A percentile compares a stretch with the other conserved stretches of the same genome.
Conservation (phyloP, 129 eudicot genomes). For the Artemisia tridentata region DNA sequence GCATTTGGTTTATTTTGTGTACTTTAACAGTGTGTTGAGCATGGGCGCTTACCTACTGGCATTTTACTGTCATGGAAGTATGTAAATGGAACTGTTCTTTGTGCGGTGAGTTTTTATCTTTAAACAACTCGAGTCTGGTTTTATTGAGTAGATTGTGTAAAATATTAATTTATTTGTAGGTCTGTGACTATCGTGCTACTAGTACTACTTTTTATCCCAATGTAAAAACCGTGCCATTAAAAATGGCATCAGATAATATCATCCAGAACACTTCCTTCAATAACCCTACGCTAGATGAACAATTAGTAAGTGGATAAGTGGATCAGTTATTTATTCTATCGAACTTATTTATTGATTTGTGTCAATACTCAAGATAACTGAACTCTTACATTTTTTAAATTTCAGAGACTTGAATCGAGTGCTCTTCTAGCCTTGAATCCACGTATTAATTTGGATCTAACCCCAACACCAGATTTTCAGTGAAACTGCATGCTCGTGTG, state of each 20-base stretch:
- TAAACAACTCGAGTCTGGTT: not conserved
- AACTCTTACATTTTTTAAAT: not conserved
- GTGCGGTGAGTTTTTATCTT: not conserved
- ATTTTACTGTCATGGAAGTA: not conserved
- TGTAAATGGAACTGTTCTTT: not conserved
- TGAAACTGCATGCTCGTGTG: not conserved
- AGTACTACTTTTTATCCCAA: no score
- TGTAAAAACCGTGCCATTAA: not conserved
- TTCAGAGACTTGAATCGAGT: not conserved
- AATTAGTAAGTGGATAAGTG: slow-evolving; percentile 1
- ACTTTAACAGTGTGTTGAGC: not conserved
- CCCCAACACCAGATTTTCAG: not conserved
- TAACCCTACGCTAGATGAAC: not conserved
- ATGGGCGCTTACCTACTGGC: not conserved
- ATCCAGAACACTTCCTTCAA: not conserved
- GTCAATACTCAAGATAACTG: no score
- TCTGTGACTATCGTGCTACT: slow-evolving; percentile 1
- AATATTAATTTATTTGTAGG: not conserved
- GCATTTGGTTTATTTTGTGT: not conserved
- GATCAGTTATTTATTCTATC: no score
- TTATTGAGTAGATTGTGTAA: not conserved
- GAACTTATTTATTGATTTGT: not conserved
- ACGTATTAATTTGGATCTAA: slow-evolving; percentile 5
- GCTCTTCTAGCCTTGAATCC: not conserved
- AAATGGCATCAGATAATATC: not conserved